Base-by-base conservation (phyloP, 441 rosid genomes). In the Populus hybrid region DNA sequence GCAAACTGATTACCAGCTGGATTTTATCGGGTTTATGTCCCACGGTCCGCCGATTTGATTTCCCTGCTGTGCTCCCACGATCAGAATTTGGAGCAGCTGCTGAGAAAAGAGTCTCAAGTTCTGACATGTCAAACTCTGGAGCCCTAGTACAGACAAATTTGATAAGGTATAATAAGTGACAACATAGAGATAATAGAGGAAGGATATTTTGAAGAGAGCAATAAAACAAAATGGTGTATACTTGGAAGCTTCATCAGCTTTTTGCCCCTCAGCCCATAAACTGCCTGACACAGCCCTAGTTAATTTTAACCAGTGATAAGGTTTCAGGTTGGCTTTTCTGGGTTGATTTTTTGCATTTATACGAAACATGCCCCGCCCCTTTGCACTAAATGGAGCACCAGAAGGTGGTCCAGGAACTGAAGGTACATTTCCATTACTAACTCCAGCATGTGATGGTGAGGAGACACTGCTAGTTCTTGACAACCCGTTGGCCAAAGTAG, bases 281-380 rank as follows among this genome's bases (percentile, higher is more conserved):
- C 98, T 95, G 83, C 99, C 99, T 83, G 90, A 97, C 83, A 90
- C 81, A 32, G 91, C 99, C 83, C 98, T 92, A 2, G 97, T 89
- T 82, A 94, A 85, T 89, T 95, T 94, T 79, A 95, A 88, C 99
- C 99, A 95, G 81, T 95, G 98, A 81, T 92, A 90, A 10, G 98
- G 99, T 84, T 94, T 95, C 86, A 95, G 85, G 87, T 92, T 94
- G 79, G 85, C 70, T 82, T 88, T 93, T 82, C 80, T 87, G 69
- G 89, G 79, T 83, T 90, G 94, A 85, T 61, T 81, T 85, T 77
- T 91, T 74, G 85, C 73, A 82, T 78, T 83, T 68, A 82, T 63
- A 77, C 90, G 97, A 81, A 84, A 80, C 70, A 88, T 26, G 75
- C 89, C 84, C 61, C 90, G 88, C 38, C 93, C 94, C 86, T 84